Base-by-base conservation (phyloP, 2,329 filamentous ascomycete genomes). In the Aaosphaeria arxii region DNA sequence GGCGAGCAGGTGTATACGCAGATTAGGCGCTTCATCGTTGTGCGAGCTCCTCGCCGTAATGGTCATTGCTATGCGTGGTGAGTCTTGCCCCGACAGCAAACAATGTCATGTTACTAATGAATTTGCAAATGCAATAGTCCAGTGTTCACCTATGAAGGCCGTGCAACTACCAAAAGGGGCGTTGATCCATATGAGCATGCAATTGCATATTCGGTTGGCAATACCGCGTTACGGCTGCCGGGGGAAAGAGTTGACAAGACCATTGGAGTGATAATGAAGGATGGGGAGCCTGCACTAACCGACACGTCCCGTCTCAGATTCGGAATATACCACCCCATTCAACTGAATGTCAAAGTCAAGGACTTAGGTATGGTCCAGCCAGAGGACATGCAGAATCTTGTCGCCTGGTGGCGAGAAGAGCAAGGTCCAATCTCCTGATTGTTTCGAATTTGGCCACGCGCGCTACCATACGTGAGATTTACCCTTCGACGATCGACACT, bases 291-390 rank as follows among this genome's bases (percentile, higher is more conserved):
- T 24, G 17, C 17, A 24, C 17, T 24, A 24, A 24, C 17, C 17
- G 17, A 24, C 2, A 24, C 17, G 17, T 74, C 70, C 7, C 62
- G 69, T 5, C 49, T 74, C 7, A 67, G 72, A 36, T 72, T 72
- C 43, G 68, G 61, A 4, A 74, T 74, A 11, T 53, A 70, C 1
- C 69, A 73, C 52, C 71, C 69, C 0, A 67, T 75, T 7, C 69
- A 76, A 46, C 67, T 74, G 46, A 74, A 76, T 44, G 57, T 73
- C 36, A 74, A 71, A 45, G 71, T 73, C 1, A 67, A 69, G 13
- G 61, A 71, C 1, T 53, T 76, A 4, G 74, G 74, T 1, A 36
- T 9, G 33, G 33, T 36, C n/a, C 9, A 9, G n/a, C 9, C 9
- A 13, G 33, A 36, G 9, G 9, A 36, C n/a, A 36, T 36, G 9